Percentiles rank a stretch among this genome's conserved stretches.
These are phyloP conservation scores for Phialophora chinensis DNA, from an alignment of 2,329 filamentous ascomycete genomes.

Conservation along the genomic window DNA sequence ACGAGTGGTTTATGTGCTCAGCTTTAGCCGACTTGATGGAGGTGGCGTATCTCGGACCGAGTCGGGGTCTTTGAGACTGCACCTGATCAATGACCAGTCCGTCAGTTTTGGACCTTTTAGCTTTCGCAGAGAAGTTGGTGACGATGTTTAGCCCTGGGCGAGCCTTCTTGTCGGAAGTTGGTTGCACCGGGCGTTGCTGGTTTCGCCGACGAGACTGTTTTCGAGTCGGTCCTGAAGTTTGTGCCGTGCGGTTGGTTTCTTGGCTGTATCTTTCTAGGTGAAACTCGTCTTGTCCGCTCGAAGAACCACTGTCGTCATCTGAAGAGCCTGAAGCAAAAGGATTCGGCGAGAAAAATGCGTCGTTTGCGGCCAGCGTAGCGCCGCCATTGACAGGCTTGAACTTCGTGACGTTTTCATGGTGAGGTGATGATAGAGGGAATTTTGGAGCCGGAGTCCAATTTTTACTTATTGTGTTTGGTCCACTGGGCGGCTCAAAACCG, in stretches of 20 bases:
- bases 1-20: conserved; percentile 28
- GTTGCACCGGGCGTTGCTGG: conserved; percentile 6
- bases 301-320: conserved; percentile 30
- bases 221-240: conserved; percentile 6
- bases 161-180: conserved; percentile 36
- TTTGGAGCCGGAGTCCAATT: not conserved
- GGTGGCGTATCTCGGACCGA: conserved; percentile 28
- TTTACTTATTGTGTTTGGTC: not conserved
- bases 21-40: conserved; percentile 37
- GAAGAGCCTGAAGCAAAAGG: conserved; percentile 30
- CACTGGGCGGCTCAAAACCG: conserved; percentile 12
- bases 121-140: conserved; percentile 47
- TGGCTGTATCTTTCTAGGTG: conserved; percentile 39
- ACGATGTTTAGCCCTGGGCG: conserved; percentile 52
- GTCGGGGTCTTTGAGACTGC: conserved; percentile 32
- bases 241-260: conserved; percentile 9
- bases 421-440: conserved; percentile 29
- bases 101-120: conserved; percentile 27
- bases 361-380: conserved; percentile 6
- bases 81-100: conserved; percentile 35
- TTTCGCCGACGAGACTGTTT: conserved; percentile 11
- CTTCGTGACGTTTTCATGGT: conserved; percentile 18
- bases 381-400: conserved; percentile 28
- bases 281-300: conserved; percentile 39
- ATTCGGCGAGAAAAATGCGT: conserved; percentile 21